Base-by-base conservation (phyloP, 441 rosid species). In the Corymbia citriodora region DNA sequence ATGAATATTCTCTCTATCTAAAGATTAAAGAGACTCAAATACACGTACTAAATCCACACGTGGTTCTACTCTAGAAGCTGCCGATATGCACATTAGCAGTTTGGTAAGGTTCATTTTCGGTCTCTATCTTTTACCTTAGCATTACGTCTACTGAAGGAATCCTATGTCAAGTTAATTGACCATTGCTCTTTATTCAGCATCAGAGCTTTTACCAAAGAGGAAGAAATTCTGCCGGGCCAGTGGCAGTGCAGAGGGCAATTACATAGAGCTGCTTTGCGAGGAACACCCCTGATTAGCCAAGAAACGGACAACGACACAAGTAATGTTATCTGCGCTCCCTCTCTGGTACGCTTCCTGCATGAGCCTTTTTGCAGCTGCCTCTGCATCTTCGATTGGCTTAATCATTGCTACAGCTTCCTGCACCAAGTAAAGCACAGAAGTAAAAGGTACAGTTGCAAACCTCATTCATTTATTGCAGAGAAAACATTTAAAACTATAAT, bases 251-350 rank as follows among this genome's bases (percentile, higher is more conserved):
- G 57, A 74, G 59, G 40, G 88, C 88, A 16, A 74, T 92, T 88
- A 92, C 48, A 90, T 89, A 17, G 95, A 87, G 55, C 63, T 36
- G 72, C 90, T n/a, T 49, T 87, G 89, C 90, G 96, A 93, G 29
- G 94, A 91, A 65, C 92, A 92, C 15, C 92, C 95, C 91, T 93
- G 97, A 90, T 94, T 94, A 57, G 93, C 93, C 92, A 94, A 90
- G 94, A 98, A 98, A 45, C 97, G 98, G 88, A 98, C 99, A 0
- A 98, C 99, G 18, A 98, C 96, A 87, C 99, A 97, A 48, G 99
- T 97, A 89, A 98, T 98, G 91, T 98, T 98, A 92, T 98, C 99
- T 11, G 99, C 98, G 82, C 99, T 98, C 89, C 99, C 99, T 92
- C 98, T 93, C 94, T 96, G 96, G 93, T 93, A 96, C 53, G 99